These are phyloP conservation scores for Curvularia eragrostidis DNA, from an alignment of 2,329 filamentous ascomycete species.

Conservation along the genomic window DNA sequence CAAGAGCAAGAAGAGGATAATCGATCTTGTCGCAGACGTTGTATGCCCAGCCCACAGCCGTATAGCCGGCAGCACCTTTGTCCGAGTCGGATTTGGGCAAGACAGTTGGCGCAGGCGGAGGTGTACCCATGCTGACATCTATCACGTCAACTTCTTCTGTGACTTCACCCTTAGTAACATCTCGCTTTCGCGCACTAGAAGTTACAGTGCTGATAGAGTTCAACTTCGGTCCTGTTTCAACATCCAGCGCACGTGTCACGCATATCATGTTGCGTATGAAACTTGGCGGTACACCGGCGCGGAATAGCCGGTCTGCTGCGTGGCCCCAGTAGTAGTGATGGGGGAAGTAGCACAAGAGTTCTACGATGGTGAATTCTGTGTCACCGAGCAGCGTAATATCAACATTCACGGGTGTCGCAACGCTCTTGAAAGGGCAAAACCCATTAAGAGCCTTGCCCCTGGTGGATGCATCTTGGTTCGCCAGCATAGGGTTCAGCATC, in stretches of 20 bases:
- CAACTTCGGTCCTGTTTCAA: not conserved
- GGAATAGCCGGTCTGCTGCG: conserved; percentile 13
- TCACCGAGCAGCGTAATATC: conserved; percentile 24
- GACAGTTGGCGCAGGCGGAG: not conserved
- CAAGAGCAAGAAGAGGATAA: conserved; percentile 29
- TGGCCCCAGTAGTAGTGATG: conserved; percentile 26
- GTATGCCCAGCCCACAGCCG: conserved; percentile 22
- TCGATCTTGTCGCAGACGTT: conserved; percentile 17
- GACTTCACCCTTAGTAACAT: not conserved
- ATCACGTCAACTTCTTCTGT: not conserved
- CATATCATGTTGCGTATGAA: conserved; percentile 20
- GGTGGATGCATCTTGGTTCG: conserved; percentile 11
- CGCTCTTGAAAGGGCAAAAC: conserved; percentile 26
- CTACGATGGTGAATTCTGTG: conserved; percentile 24
- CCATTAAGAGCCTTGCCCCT: not conserved
- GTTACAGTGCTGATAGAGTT: not conserved
- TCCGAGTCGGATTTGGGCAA: not conserved
- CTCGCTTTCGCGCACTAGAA: not conserved
- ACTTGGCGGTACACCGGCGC: not conserved
- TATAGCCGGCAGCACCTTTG: conserved; percentile 10
- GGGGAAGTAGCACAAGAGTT: conserved; percentile 26
- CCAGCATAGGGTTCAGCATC: not conserved
- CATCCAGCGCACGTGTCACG: conserved; percentile 18
- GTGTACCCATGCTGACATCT: not conserved
- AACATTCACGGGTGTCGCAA: conserved; percentile 19